These are phyloP conservation scores for Calonectria pauciramosa DNA, from an alignment of 2,329 filamentous ascomycete species.

Conservation along the genomic window DNA sequence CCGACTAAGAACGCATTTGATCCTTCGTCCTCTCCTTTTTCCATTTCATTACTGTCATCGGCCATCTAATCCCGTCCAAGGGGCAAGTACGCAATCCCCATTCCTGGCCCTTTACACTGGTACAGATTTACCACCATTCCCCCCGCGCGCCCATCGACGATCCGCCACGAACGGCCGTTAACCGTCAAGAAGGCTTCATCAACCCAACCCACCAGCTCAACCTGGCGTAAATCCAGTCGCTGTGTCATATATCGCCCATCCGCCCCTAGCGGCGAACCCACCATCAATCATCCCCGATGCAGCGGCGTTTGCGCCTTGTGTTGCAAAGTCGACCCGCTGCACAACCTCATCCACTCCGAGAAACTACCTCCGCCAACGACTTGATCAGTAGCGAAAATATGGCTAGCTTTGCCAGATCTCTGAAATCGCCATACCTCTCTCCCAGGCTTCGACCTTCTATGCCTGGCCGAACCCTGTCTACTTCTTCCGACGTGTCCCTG, in stretches of 20 bases:
- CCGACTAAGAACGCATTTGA: background rate
- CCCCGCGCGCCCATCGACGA: conserved; percentile 8
- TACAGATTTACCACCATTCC: background rate
- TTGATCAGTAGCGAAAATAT: conserved; percentile 49
- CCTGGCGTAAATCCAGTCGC: background rate
- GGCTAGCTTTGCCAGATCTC: conserved; percentile 64
- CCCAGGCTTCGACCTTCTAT: conserved; percentile 59
- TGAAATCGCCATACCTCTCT: conserved; percentile 62
- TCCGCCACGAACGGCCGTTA: background rate
- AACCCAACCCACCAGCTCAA: background rate
- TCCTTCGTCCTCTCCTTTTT: conserved; percentile 4
- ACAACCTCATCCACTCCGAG: conserved; percentile 12
- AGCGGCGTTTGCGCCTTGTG: conserved; percentile 16
- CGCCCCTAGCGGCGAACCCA: background rate
- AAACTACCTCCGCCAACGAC: conserved; percentile 8
- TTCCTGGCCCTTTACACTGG: background rate
- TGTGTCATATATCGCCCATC: background rate
- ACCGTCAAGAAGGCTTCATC: conserved; percentile 3
- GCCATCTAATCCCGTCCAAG: background rate
- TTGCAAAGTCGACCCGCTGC: conserved; percentile 11
- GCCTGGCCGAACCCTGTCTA: conserved; percentile 60
- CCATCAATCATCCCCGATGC: background rate
- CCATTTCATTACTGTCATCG: background rate
- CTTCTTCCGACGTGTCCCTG: conserved; percentile 61
- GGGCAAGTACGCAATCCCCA: background rate